Conservation (phyloP, 2,329 filamentous ascomycete species). For the Fusarium fujikuroi region DNA sequence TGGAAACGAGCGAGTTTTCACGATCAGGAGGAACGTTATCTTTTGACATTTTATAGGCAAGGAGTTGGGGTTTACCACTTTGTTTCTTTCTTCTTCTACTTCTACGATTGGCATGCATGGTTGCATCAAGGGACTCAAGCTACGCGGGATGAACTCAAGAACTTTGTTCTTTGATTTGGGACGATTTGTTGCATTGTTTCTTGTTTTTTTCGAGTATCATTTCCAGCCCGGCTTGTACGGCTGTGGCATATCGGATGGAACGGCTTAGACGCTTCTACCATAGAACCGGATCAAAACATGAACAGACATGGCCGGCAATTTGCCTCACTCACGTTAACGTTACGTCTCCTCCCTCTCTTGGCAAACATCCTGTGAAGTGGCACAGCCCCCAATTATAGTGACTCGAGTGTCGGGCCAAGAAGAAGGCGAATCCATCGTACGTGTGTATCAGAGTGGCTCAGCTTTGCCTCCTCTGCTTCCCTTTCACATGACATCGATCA, state of each 20-base stretch:
- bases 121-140: constrained; percentile 36
- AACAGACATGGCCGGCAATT: constrained; percentile 33
- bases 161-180: constrained; percentile 23
- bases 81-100: constrained; percentile 14
- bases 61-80: constrained; percentile 35
- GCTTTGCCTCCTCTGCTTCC: constrained; percentile 14
- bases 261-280: constrained; percentile 31
- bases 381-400: constrained; percentile 14
- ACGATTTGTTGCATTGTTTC: constrained; percentile 30
- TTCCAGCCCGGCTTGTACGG: background rate
- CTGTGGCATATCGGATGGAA: constrained; percentile 23
- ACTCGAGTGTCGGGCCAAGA: constrained; percentile 9
- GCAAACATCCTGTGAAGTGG: constrained; percentile 15
- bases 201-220: constrained; percentile 14
- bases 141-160: constrained; percentile 25
- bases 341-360: constrained; percentile 14
- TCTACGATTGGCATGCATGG: constrained; percentile 36
- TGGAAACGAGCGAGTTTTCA: constrained; percentile 11
- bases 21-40: constrained; percentile 25
- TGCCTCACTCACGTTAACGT: constrained; percentile 24
- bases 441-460: constrained; percentile 28
- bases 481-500: constrained; percentile 41
- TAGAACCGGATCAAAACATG: constrained; percentile 31
- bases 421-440: constrained; percentile 12
- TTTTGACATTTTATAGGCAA: constrained; percentile 36